Base-by-base conservation (phyloP, 1,284 basidiomycete genomes). In the Macrocystidia cucumis region DNA sequence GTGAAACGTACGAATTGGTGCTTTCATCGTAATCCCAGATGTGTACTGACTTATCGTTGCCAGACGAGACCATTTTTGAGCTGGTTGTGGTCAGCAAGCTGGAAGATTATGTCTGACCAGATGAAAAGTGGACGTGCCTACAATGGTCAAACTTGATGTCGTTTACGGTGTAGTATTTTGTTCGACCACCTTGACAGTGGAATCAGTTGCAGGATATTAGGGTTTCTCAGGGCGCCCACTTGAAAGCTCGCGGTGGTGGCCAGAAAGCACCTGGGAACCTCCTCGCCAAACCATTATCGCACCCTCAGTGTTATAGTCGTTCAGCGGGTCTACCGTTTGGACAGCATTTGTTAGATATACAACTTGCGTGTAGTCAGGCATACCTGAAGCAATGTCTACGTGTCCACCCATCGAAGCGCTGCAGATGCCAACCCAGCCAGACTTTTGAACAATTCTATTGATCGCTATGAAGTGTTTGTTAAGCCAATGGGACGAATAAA, bases 161-260 rank as follows among this genome's bases (percentile, higher is more conserved):
- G 38, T 63, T 59, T 2, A 69, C 54, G 1, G 60, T 52, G 31
- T 67, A 67, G 33, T 64, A 46, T 37, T 67, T 67, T 1, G 34
- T 37, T 24, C 23, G 24, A 13, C 34, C 14, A n/a, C 26, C 36
- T 39, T 26, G 22, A 38, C 29, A 19, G 32, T 11, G 23, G 14
- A 18, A 5, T 19, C 9, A 23, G 8, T 21, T 21, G 5, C n/a
- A 12, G 9, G 19, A 28, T 19, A 26, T 31, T 20, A 34, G n/a
- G n/a, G 21, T 22, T 37, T 20, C 7, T 7, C n/a, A 32, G 24
- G 6, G 18, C 21, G n/a, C 5, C 26, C 29, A 38, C 37, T 20
- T 14, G 49, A 46, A 38, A 34, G 38, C 37, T 13, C 37, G 31
- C 6, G 31, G 21, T 26, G 49, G 22, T 59, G 58, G 4, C 53